Evolutionary conservation across 2,329 filamentous ascomycete species (phyloP).

Genomic region (Arthroderma sp.): DNA sequence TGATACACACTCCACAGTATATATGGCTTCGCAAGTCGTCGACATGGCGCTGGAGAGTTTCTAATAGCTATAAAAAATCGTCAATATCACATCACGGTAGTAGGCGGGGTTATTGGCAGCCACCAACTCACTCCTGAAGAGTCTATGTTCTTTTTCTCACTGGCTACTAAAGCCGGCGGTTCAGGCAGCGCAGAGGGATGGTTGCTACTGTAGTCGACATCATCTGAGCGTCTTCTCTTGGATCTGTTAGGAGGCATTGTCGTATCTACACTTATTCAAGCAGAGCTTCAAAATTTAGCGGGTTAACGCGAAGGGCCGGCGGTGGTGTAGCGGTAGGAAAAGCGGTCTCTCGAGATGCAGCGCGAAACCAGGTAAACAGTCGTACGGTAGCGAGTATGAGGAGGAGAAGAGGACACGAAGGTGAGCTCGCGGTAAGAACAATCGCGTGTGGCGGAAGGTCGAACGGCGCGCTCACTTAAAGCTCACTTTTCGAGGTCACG

Average conservation of each 20-base stretch:
- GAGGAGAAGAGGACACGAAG: neutral
- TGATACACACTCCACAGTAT: conserved; percentile 58
- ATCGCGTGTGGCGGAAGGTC: neutral
- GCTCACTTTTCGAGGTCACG: neutral
- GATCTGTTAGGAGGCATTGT: neutral
- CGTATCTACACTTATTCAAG: neutral
- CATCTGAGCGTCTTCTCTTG: conserved; percentile 2
- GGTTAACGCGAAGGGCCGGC: neutral
- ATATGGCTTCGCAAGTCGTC: conserved; percentile 49
- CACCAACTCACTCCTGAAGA: conserved; percentile 2
- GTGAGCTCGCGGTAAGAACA: neutral
- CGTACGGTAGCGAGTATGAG: neutral
- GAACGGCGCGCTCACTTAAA: neutral
- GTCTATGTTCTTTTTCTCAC: neutral
- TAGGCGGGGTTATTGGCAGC: neutral
- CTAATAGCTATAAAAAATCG: conserved; percentile 24
- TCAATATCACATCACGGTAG: neutral
- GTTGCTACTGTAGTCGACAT: conserved; percentile 1
- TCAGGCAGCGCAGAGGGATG: neutral
- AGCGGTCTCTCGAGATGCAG: neutral
- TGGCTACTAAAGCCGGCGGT: neutral
- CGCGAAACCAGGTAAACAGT: neutral
- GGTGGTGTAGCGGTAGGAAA: neutral
- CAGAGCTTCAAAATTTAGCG: neutral
- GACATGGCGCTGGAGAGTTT: conserved; percentile 43